These are phyloP conservation scores for Clarireedia monteithiana DNA, from an alignment of 2,329 filamentous ascomycete genomes.

Conservation along the genomic window DNA sequence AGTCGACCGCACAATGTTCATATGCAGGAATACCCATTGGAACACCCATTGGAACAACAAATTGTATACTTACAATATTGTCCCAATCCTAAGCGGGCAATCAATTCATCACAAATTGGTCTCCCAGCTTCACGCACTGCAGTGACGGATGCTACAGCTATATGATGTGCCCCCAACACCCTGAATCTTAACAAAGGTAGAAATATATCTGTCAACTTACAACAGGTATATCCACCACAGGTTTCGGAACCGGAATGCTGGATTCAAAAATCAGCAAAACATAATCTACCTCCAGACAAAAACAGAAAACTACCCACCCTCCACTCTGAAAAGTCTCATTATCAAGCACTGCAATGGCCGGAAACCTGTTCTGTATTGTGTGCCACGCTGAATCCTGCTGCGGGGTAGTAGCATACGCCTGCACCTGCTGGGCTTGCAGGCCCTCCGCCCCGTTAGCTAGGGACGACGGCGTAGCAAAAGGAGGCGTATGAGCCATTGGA, in stretches of 20 bases:
- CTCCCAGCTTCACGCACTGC: no score
- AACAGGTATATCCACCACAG: conserved; percentile 16
- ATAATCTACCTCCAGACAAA: neutral
- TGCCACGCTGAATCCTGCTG: conserved; percentile 22
- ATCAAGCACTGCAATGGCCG: conserved; percentile 38
- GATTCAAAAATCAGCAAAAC: conserved; percentile 8
- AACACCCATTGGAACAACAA: no score
- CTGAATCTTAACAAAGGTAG: neutral
- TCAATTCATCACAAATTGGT: no score
- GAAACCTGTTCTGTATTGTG: conserved; percentile 31
- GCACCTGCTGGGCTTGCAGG: conserved; percentile 12
- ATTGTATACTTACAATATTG: no score
- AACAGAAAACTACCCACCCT: conserved; percentile 14
- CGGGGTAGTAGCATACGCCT: conserved; percentile 14
- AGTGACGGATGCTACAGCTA: neutral
- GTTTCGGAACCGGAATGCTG: conserved; percentile 33
- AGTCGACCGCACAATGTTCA: no score
- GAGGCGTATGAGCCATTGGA: conserved; percentile 14
- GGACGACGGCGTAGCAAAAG: conserved; percentile 20
- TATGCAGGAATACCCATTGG: no score
- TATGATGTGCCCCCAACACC: neutral
- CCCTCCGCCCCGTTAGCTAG: neutral
- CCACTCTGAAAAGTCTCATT: conserved; percentile 33
- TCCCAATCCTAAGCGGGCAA: no score
- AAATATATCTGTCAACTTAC: neutral